Base-by-base conservation (phyloP, 2,329 filamentous ascomycete genomes). In the Simplicillium aogashimaense region DNA sequence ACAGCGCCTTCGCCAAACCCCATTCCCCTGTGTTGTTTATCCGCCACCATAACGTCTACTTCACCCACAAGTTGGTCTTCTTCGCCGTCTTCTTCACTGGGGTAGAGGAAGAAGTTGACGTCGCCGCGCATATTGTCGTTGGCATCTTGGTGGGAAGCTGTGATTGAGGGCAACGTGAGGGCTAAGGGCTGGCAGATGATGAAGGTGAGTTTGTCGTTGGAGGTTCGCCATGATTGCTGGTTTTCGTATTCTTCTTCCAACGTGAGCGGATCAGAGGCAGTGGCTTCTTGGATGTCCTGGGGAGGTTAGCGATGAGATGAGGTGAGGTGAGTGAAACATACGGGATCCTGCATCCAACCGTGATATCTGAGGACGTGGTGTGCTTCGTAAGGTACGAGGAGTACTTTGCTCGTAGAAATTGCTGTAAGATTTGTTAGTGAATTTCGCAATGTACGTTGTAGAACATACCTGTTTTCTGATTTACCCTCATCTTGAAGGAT, bases 141-240 rank as follows among this genome's bases (percentile, higher is more conserved):
- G 1, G 60, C 53, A 52, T 90, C 86, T 4, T 67, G 64, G 1
- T 59, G 57, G 10, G 64, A 63, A 0, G 69, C 64, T n/a, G 36
- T 42, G 10, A 52, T 43, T 1, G 15, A 17, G 2, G 20, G 37
- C 4, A 43, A 25, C 35, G 29, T 44, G 9, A 8, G 12, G 11
- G 37, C 14, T 15, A 56, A 44, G 0, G 77, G 72, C 9, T 69
- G 64, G 55, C 87, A 95, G 40, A 85, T 62, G 56, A 97, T 95
- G 51, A 95, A 97, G 0, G 90, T 97, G 45, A 97, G 61, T 64
- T 97, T 97, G 62, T 97, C 89, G 18, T 66, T 61, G 33, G 92
- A 85, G 15, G 65, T 66, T 30, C 88, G 80, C 90, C 90, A 97
- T 47, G 80, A 86, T n/a, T 66, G 64, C 60, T 95, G 90, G 80